phyloP scores from a whole-genome alignment of 1,284 basidiomycete species.

The Mycena citricolor region DNA sequence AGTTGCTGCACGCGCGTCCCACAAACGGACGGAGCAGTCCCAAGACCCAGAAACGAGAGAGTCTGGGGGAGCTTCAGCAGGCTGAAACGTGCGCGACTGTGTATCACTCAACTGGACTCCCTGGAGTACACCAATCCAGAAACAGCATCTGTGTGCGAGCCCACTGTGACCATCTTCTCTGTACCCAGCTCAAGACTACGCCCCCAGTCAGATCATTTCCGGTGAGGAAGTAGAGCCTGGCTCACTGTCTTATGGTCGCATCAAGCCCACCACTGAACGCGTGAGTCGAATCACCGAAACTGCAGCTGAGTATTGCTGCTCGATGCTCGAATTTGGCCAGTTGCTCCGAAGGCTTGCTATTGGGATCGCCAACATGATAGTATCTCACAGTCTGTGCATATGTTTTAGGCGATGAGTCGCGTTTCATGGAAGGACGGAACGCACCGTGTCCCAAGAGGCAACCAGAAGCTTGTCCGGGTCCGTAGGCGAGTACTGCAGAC shows the following conservation, averaged over 20 bases:
- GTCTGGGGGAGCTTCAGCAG: no score
- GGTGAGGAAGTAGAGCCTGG: neutral
- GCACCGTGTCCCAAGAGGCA: slow-evolving; percentile 87
- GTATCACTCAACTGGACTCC: slow-evolving; percentile 48
- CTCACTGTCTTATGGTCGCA: slow-evolving; percentile 68
- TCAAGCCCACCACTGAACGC: slow-evolving; percentile 78
- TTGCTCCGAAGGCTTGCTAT: slow-evolving; percentile 51
- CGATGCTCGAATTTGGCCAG: slow-evolving; percentile 78
- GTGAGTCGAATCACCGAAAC: slow-evolving; percentile 62
- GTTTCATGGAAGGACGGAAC: slow-evolving; percentile 28
- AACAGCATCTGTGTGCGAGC: slow-evolving; percentile 66
- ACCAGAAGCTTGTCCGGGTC: slow-evolving; percentile 76
- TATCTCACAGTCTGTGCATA: slow-evolving; percentile 63
- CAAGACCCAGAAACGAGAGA: slow-evolving; percentile 83
- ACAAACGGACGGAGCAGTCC: slow-evolving; percentile 87
- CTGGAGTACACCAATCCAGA: slow-evolving; percentile 61
- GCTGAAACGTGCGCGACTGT: neutral
- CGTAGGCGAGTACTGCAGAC: slow-evolving; percentile 78
- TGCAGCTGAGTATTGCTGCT: slow-evolving; percentile 69
- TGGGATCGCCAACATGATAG: slow-evolving; percentile 58
- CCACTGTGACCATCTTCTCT: slow-evolving; percentile 62
- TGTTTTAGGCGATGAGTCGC: slow-evolving; percentile 3
- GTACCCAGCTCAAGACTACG: slow-evolving; percentile 64
- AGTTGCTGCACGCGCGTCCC: slow-evolving; percentile 71
- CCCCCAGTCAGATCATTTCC: neutral